These are phyloP conservation scores for Cladosporium sp. DNA, from an alignment of 2,329 filamentous ascomycete species.

Conservation along the genomic window DNA sequence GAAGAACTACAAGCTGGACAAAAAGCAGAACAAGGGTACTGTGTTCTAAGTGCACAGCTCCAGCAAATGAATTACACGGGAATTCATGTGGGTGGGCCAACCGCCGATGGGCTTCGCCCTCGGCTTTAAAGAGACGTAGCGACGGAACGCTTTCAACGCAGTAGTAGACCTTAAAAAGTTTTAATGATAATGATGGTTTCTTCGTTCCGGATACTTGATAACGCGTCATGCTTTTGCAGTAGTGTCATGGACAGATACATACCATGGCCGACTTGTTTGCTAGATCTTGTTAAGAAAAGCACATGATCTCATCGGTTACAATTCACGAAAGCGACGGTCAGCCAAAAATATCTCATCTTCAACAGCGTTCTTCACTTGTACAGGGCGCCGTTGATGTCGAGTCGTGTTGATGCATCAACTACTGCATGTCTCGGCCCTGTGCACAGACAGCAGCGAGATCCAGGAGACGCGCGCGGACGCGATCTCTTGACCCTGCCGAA, in stretches of 20 bases:
- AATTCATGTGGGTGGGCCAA: not conserved
- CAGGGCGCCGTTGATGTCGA: constrained; percentile 5
- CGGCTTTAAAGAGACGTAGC: not conserved
- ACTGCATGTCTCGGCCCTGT: constrained; percentile 8
- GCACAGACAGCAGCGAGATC: not conserved
- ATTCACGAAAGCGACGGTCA: not conserved
- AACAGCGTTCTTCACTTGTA: not conserved
- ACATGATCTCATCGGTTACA: not conserved
- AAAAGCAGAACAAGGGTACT: constrained; percentile 42
- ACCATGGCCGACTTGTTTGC: not conserved
- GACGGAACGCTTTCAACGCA: not conserved
- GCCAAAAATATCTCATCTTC: not conserved
- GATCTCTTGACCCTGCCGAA: constrained; percentile 7
- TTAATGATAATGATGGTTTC: not conserved
- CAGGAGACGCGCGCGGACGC: constrained; percentile 4
- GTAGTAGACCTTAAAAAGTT: not conserved
- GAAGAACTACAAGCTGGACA: constrained; percentile 41
- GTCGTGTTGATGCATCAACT: constrained; percentile 11
- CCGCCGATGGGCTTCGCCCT: not conserved
- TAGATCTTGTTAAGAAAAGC: not conserved
- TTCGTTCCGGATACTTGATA: not conserved
- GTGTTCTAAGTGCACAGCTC: constrained; percentile 29
- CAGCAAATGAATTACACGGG: not conserved
- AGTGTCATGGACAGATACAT: not conserved
- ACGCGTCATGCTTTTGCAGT: not conserved